Evolutionary conservation across 768 basidiomycete genomes (phyloP), one percentile per base, ranked within the genome.

Genomic region (Boletus subparvulus): DNA sequence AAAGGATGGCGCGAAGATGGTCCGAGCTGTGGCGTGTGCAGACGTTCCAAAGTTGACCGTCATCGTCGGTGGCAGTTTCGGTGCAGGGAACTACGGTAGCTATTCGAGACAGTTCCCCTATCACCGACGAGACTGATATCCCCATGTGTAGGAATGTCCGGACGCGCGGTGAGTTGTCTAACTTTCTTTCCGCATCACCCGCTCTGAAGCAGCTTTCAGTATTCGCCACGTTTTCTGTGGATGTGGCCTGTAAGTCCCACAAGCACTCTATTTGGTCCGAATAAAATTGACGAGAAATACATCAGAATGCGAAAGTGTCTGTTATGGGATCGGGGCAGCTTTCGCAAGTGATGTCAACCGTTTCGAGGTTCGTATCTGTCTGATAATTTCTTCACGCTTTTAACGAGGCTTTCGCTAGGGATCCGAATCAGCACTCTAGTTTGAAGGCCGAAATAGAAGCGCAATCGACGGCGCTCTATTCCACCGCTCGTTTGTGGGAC

Each of bases 311-410:
- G 36, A 94, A 90, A 72, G 87, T 96, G 2, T 90, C 89, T 16
- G 95, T 98, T 37, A 98, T 98, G 94, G 94, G 95, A 36, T 92
- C 91, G 2, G 90, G 85, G 10, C 95, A 97, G 68, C 81, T 98
- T 26, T 92, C 92, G 11, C 88, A 92, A 65, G 94, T 98, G 40
- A 98, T 98, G 95, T 77, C 87, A 14, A 82, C 84, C 0, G 93
- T 97, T 16, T 93, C 92, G 12, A 90, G 84, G 86, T 92, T 73
- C 36, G 80, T 72, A 14, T 24, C 37, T 14, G 43, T 55, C 47
- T 24, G 35, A 13, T 17, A 16, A 2, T 33, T 3, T 46, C 8
- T 4, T 39, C 51, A 33, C 24, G 39, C 26, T 36, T 32, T 39
- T 49, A 40, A 44, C 48, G 30, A 51, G 13, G 28, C 26, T 24